A percentile compares a stretch with the other conserved stretches of the same genome.
Evolutionary conservation across 441 rosid genomes (phyloP).

Genomic region (Populus hybrid): DNA sequence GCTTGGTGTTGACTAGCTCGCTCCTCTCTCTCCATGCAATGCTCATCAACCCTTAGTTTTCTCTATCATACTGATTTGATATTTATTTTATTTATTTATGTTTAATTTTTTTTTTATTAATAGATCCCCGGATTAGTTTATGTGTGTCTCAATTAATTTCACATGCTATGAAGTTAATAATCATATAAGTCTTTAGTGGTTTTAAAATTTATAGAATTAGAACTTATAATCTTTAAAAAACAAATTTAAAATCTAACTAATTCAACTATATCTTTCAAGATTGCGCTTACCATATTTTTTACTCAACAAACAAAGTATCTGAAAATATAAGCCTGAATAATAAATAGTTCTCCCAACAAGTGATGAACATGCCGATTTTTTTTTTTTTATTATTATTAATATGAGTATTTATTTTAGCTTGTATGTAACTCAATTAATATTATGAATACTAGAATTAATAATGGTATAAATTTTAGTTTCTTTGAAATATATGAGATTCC

Average conservation of each 20-base stretch:
- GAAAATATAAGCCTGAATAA: neutral
- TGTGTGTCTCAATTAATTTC: rapidly evolving
- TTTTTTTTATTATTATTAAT: too few relatives aligned
- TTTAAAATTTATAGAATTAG: too few relatives aligned
- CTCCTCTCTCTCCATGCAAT: neutral
- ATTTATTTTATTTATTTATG: neutral
- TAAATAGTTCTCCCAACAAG: neutral
- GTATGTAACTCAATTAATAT: too few relatives aligned
- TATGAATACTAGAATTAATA: too few relatives aligned
- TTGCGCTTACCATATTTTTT: too few relatives aligned
- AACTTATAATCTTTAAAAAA: too few relatives aligned
- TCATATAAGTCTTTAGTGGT: rapidly evolving
- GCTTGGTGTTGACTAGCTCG: neutral
- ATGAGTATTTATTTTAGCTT: too few relatives aligned
- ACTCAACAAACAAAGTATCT: neutral
- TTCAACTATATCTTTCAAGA: too few relatives aligned
- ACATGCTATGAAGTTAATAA: rapidly evolving
- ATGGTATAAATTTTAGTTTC: too few relatives aligned
- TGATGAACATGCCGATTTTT: neutral
- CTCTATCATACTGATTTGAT: neutral
- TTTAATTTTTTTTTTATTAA: too few relatives aligned
- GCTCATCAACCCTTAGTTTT: neutral
- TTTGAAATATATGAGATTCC: too few relatives aligned
- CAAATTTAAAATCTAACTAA: too few relatives aligned
- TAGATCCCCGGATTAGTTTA: rapidly evolving